Conservation (phyloP, 1,139 yeast species). For the Suhomyces wounanorum region DNA sequence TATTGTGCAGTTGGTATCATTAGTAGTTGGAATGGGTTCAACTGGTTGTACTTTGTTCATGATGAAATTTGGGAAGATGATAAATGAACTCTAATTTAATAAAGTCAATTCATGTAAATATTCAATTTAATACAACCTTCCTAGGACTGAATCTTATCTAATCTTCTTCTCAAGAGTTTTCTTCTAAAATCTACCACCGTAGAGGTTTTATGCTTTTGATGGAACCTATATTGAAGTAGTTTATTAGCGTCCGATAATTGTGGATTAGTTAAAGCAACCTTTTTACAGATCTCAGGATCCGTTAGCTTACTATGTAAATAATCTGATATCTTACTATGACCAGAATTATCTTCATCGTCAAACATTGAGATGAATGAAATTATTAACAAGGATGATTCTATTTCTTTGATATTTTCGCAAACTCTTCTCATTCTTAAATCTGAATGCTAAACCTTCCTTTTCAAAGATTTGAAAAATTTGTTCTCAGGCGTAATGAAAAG, state of each 20-base stretch:
- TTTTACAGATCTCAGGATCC: not conserved
- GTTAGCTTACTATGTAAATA: not conserved
- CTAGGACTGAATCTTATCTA: not conserved
- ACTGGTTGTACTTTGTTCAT: slow-evolving; percentile 84
- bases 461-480: not conserved
- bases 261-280: not conserved
- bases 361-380: too few species aligned
- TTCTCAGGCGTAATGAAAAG: too few species aligned
- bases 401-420: not conserved
- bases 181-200: not conserved
- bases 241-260: not conserved
- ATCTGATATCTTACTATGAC: not conserved
- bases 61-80: slow-evolving; percentile 57
- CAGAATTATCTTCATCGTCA: not conserved
- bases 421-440: not conserved
- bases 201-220: not conserved
- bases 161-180: not conserved
- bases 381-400: not conserved
- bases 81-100: not conserved
- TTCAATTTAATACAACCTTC: not conserved
- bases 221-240: slow-evolving; percentile 6
- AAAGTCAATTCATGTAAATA: not conserved
- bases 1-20: slow-evolving; percentile 86
- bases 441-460: not conserved
- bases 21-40: slow-evolving; percentile 85